A percentile compares a stretch with the other conserved stretches of the same genome.
phyloP scores from a whole-genome alignment of 164 flowering plant species.

The Nelumbo lutea region DNA sequence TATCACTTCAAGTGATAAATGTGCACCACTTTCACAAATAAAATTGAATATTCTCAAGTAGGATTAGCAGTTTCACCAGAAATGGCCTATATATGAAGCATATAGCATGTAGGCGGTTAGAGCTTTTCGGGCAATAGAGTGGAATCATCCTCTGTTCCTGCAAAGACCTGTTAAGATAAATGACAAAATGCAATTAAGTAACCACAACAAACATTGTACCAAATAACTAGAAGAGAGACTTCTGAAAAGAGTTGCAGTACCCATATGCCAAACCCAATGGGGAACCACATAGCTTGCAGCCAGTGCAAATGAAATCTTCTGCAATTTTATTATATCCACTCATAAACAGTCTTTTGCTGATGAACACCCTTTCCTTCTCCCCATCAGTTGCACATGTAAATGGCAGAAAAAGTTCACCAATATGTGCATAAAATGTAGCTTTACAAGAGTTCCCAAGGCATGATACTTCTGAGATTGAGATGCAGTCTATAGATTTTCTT shows the following conservation, averaged over 20 bases:
- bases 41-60: neutral
- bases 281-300: constrained; percentile 65
- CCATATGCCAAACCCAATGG: constrained; percentile 36
- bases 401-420: constrained; percentile 65
- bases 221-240: neutral
- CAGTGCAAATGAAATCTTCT: constrained; percentile 65
- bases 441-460: constrained; percentile 31
- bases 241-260: constrained; percentile 18
- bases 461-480: constrained; percentile 40
- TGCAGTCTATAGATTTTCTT: constrained; percentile 26
- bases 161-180: constrained; percentile 26
- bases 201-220: neutral
- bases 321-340: constrained; percentile 26
- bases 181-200: constrained; percentile 3
- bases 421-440: constrained; percentile 47
- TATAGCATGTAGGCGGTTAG: constrained; percentile 39
- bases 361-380: constrained; percentile 50
- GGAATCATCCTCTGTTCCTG: constrained; percentile 21
- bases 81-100: constrained; percentile 62
- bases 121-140: constrained; percentile 46
- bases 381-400: constrained; percentile 18
- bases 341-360: constrained; percentile 44
- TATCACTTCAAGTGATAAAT: neutral
- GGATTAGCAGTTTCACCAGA: constrained; percentile 41
- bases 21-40: neutral